These are phyloP conservation scores for Trametes gibbosa DNA, from an alignment of 768 basidiomycete genomes.

Conservation along the genomic window DNA sequence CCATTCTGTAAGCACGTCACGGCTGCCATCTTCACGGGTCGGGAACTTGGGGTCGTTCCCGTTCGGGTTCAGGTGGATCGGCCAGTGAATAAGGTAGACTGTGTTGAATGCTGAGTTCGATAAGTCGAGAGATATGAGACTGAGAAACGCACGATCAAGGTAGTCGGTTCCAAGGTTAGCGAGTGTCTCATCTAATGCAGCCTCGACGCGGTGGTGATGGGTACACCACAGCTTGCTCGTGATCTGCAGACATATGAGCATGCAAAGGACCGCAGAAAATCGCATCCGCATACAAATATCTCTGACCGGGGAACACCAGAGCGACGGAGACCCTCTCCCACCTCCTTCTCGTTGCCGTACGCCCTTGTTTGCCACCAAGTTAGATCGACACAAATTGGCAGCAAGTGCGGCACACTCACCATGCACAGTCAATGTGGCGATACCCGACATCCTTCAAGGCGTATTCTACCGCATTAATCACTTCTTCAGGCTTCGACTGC, in stretches of 20 bases:
- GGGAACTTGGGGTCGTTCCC: slow-evolving; percentile 64
- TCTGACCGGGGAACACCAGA: slow-evolving; percentile 78
- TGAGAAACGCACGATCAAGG: slow-evolving; percentile 59
- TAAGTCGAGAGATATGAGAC: not conserved
- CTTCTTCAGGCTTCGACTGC: slow-evolving; percentile 75
- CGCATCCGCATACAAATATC: slow-evolving; percentile 48
- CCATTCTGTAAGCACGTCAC: slow-evolving; percentile 69
- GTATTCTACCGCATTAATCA: slow-evolving; percentile 63
- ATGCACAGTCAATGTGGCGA: slow-evolving; percentile 73
- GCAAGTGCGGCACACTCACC: slow-evolving; percentile 28
- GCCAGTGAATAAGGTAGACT: slow-evolving; percentile 80
- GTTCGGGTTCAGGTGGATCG: slow-evolving; percentile 67
- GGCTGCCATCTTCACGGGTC: slow-evolving; percentile 55
- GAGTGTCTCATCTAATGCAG: slow-evolving; percentile 72
- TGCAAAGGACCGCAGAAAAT: not conserved
- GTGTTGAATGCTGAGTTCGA: slow-evolving; percentile 3
- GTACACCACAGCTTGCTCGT: slow-evolving; percentile 73
- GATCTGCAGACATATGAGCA: slow-evolving; percentile 39
- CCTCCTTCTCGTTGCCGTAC: slow-evolving; percentile 78
- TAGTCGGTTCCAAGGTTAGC: slow-evolving; percentile 81
- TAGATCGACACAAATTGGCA: not conserved
- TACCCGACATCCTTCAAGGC: slow-evolving; percentile 76
- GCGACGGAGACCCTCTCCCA: slow-evolving; percentile 75
- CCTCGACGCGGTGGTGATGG: slow-evolving; percentile 69
- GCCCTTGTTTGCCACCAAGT: slow-evolving; percentile 35